A percentile compares a stretch with the other conserved stretches of the same genome.
These are phyloP conservation scores for Trifolium subterraneum DNA, from an alignment of 306 rosid genomes.

Conservation along the genomic window DNA sequence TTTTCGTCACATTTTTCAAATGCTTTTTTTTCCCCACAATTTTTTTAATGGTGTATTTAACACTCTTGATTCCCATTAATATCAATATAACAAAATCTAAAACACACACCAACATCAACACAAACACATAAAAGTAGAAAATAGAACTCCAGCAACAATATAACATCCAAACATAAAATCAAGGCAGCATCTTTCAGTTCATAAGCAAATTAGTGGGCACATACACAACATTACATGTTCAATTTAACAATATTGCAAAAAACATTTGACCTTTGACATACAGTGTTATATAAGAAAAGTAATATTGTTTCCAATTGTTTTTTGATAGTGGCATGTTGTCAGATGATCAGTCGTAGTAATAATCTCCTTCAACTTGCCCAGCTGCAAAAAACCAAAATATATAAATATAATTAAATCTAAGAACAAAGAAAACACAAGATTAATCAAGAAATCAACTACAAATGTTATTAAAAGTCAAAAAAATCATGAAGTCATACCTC, in stretches of 20 bases:
- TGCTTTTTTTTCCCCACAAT: too few species aligned
- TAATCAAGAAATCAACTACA: too few species aligned
- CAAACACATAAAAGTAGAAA: not conserved
- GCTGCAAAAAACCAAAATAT: not conserved
- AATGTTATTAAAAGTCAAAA: conserved; percentile 2
- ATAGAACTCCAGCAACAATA: not conserved
- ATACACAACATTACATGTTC: not conserved
- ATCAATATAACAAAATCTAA: too few species aligned
- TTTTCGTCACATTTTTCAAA: too few species aligned
- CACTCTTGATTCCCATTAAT: too few species aligned
- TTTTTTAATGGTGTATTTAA: too few species aligned
- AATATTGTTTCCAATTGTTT: not conserved
- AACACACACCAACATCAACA: too few species aligned
- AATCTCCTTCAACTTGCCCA: not conserved
- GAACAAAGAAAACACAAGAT: too few species aligned
- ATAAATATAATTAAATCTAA: not conserved
- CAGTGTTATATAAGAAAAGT: not conserved
- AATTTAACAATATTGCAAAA: not conserved
- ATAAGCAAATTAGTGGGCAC: not conserved
- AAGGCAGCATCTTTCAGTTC: not conserved
- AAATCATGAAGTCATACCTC: conserved; percentile 58
- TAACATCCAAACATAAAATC: not conserved
- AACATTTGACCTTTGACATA: not conserved
- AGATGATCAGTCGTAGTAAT: not conserved
- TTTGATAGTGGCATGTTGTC: conserved; percentile 1